Evolutionary conservation across 768 basidiomycete species (phyloP).

Genomic region (Tricholoma bakamatsutake): DNA sequence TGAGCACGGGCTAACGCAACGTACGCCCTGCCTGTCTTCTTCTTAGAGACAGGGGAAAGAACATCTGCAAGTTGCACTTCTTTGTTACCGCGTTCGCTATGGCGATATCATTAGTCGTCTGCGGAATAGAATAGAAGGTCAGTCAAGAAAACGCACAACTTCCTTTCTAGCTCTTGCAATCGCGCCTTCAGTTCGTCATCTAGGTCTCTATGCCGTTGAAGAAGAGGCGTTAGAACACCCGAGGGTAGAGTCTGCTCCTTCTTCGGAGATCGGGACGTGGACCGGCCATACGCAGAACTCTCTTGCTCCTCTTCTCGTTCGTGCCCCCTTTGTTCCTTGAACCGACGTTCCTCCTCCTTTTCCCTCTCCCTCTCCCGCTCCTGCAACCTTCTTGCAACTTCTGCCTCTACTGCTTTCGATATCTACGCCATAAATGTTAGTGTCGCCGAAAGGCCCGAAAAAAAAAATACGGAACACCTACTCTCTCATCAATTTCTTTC

Average conservation of each 20-base stretch:
- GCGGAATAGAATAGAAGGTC: slow-evolving; percentile 2
- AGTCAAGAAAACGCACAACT: slow-evolving; percentile 46
- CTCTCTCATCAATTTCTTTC: slow-evolving; percentile 71
- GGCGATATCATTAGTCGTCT: not conserved
- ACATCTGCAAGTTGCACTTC: slow-evolving; percentile 56
- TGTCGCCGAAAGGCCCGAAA: not conserved
- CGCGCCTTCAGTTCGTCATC: slow-evolving; percentile 62
- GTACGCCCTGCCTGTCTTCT: slow-evolving; percentile 79
- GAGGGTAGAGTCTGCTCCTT: slow-evolving; percentile 36
- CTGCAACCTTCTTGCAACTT: slow-evolving; percentile 63
- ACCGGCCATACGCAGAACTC: slow-evolving; percentile 16
- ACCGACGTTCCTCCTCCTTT: slow-evolving; percentile 31
- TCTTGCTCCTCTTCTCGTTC: slow-evolving; percentile 18
- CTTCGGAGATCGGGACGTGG: slow-evolving; percentile 28
- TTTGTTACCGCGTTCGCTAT: slow-evolving; percentile 56
- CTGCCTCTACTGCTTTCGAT: slow-evolving; percentile 65
- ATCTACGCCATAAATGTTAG: slow-evolving; percentile 37
- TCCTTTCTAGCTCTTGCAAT: slow-evolving; percentile 64
- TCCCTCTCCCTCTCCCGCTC: slow-evolving; percentile 37
- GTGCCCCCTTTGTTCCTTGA: slow-evolving; percentile 20
- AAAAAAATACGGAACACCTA: slow-evolving; percentile 23
- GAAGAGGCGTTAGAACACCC: slow-evolving; percentile 53
- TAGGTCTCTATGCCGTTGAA: slow-evolving; percentile 61
- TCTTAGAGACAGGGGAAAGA: slow-evolving; percentile 67
- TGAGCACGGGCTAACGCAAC: slow-evolving; percentile 78